These are phyloP conservation scores for Fagopyrum homotropicum DNA, from an alignment of 148 eudicot species.

Conservation along the genomic window DNA sequence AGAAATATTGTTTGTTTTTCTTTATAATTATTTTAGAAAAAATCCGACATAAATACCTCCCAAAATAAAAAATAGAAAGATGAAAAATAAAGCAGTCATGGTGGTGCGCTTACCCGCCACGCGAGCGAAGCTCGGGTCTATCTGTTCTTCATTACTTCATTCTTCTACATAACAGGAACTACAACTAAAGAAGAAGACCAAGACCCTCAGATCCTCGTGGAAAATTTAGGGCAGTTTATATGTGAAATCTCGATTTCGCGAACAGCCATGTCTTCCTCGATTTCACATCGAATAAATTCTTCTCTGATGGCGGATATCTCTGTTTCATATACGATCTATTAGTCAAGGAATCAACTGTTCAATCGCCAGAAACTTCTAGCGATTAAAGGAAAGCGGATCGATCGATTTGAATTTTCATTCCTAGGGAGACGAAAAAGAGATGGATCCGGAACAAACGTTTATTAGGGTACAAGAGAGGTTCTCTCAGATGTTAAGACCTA, in stretches of 20 bases:
- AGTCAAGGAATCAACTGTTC: neutral
- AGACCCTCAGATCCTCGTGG: neutral
- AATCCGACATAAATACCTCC: no score
- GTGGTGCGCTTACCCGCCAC: slow-evolving; percentile 3
- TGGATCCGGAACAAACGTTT: slow-evolving; percentile 96
- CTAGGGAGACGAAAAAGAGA: slow-evolving; percentile 14
- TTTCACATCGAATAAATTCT: neutral
- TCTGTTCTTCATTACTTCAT: slow-evolving; percentile 6
- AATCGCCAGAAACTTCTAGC: neutral
- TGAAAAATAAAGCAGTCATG: neutral
- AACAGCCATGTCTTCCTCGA: neutral
- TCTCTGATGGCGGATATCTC: neutral
- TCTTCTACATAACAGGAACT: neutral
- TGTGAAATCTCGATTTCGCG: neutral
- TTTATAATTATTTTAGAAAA: no score
- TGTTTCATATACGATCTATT: neutral
- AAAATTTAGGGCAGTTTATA: neutral
- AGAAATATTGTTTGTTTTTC: no score
- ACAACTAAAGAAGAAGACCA: neutral
- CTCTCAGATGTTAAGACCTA: slow-evolving; percentile 68
- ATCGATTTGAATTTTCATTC: neutral
- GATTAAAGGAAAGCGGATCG: neutral
- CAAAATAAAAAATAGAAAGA: neutral
- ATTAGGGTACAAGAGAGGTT: slow-evolving; percentile 94
- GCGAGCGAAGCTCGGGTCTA: slow-evolving; percentile 4